phyloP scores from a whole-genome alignment of 2,329 filamentous ascomycete genomes.

The Diaporthe vexans region DNA sequence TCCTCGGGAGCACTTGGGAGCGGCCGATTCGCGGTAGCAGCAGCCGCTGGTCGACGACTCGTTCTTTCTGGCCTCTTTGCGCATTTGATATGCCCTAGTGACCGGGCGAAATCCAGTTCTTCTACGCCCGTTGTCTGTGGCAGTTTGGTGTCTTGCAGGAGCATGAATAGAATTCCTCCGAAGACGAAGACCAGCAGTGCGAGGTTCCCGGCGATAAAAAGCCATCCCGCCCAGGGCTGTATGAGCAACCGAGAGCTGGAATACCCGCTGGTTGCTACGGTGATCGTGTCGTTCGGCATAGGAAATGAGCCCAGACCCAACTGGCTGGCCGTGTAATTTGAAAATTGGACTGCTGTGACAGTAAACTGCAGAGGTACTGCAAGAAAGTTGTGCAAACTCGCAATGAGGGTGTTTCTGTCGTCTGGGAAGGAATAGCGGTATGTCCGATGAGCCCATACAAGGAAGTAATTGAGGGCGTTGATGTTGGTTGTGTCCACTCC shows the following conservation, averaged over 20 bases:
- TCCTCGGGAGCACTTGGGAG: not conserved
- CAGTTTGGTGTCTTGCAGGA: not conserved
- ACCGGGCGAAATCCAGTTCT: conserved; percentile 5
- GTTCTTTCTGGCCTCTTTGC: not conserved
- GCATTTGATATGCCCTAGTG: not conserved
- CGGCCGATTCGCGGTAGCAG: not conserved
- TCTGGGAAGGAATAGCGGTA: conserved; percentile 18
- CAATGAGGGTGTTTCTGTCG: conserved; percentile 2
- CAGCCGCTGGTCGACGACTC: not conserved
- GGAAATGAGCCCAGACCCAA: not conserved
- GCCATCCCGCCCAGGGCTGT: conserved; percentile 15
- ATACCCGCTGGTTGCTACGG: conserved; percentile 1
- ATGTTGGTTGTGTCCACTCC: conserved; percentile 4
- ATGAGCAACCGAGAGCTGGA: conserved; percentile 4
- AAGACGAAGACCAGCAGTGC: not conserved
- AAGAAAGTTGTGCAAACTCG: conserved; percentile 10
- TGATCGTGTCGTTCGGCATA: conserved; percentile 19
- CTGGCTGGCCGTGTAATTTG: not conserved
- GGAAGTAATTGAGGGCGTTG: conserved; percentile 17
- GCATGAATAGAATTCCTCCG: not conserved
- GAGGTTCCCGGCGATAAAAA: conserved; percentile 8
- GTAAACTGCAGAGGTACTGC: conserved; percentile 7
- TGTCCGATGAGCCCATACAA: conserved; percentile 12
- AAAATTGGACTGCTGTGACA: conserved; percentile 17
- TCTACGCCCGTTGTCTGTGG: not conserved